Conservation (phyloP, 495 filamentous ascomycete species). For the Hypoxylon trugodes region DNA sequence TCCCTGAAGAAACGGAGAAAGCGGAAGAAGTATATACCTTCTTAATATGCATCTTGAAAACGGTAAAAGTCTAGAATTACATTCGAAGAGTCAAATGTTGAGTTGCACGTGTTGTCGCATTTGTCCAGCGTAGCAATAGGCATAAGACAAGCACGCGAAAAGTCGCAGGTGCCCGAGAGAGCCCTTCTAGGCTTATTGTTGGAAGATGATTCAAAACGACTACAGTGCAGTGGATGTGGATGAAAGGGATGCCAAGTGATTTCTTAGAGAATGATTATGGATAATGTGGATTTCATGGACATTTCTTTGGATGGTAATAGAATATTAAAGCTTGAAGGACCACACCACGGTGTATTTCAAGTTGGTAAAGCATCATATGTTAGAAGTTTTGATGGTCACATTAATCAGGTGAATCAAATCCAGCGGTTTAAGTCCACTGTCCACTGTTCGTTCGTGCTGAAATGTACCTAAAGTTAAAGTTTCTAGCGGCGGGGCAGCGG, state of each 20-base stretch:
- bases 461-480: constrained; percentile 2
- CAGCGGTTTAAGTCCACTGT: no score
- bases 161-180: constrained; percentile 22
- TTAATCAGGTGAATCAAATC: no score
- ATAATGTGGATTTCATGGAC: background rate
- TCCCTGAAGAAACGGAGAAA: background rate
- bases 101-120: constrained; percentile 30
- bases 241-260: background rate
- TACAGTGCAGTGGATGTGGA: constrained; percentile 2
- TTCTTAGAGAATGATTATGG: background rate
- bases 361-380: constrained; percentile 36
- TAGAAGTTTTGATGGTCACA: constrained; percentile 20
- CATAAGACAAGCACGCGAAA: no score
- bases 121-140: constrained; percentile 23
- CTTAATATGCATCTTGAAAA: constrained; percentile 34
- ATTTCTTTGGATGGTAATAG: constrained; percentile 15
- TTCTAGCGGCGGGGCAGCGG: constrained; percentile 23
- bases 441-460: no score
- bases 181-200: constrained; percentile 17
- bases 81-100: constrained; percentile 2
- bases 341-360: constrained; percentile 18
- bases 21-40: constrained; percentile 17
- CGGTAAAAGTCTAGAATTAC: constrained; percentile 3
- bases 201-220: background rate
- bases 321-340: constrained; percentile 5